Percentiles rank a stretch among this genome's conserved stretches.
phyloP scores from a whole-genome alignment of 2,329 filamentous ascomycete species.

The Cadophora sp. region DNA sequence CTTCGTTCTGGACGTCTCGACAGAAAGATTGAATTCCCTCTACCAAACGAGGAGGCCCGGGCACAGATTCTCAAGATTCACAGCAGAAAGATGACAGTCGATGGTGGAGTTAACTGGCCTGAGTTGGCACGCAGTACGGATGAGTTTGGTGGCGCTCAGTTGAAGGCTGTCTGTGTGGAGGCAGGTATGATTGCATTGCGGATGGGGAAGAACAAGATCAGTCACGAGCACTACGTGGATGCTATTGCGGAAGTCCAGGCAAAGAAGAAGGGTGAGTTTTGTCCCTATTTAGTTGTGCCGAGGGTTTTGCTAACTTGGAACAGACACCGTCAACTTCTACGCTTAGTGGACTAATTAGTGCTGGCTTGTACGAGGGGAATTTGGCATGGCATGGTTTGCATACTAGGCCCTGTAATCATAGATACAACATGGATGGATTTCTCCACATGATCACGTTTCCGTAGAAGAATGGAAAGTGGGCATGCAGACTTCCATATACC shows the following conservation, averaged over 20 bases:
- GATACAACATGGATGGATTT: slow-evolving; percentile 37
- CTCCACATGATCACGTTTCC: slow-evolving; percentile 19
- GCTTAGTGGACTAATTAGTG: slow-evolving; percentile 33
- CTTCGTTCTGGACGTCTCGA: slow-evolving; percentile 92
- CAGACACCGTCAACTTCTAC: slow-evolving; percentile 43
- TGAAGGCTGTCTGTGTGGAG: slow-evolving; percentile 98
- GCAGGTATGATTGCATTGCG: slow-evolving; percentile 98
- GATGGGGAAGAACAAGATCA: slow-evolving; percentile 94
- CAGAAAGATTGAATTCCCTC: slow-evolving; percentile 96
- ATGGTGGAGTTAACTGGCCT: slow-evolving; percentile 91
- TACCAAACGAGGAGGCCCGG: slow-evolving; percentile 96
- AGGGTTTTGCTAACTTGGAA: slow-evolving; percentile 22
- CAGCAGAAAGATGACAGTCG: slow-evolving; percentile 97
- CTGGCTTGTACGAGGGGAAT: slow-evolving; percentile 34
- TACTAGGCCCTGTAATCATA: slow-evolving; percentile 43
- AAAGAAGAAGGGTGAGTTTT: slow-evolving; percentile 66
- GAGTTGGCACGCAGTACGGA: slow-evolving; percentile 96
- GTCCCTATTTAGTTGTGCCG: slow-evolving; percentile 33
- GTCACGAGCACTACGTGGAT: slow-evolving; percentile 98
- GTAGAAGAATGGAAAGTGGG: slow-evolving; percentile 7
- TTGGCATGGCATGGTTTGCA: slow-evolving; percentile 41
- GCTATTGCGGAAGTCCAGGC: slow-evolving; percentile 95
- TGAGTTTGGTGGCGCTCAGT: slow-evolving; percentile 96
- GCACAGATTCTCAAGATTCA: slow-evolving; percentile 98
- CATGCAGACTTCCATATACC: neutral